These are phyloP conservation scores for Omphalotus guepiniiformis DNA, from an alignment of 768 basidiomycete species.

Conservation along the genomic window DNA sequence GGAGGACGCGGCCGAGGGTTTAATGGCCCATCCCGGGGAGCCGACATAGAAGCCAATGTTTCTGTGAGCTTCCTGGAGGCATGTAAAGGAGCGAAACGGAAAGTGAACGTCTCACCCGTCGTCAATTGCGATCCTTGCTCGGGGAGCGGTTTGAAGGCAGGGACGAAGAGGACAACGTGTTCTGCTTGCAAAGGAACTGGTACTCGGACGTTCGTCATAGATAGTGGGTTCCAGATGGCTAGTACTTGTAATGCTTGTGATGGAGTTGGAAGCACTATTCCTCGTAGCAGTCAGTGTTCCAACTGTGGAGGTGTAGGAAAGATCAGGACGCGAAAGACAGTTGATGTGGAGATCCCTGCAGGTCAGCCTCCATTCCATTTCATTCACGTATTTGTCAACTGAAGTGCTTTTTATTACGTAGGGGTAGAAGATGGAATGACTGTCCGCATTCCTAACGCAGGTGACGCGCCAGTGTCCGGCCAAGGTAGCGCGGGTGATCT, in stretches of 20 bases:
- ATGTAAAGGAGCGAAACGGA: conserved; percentile 82
- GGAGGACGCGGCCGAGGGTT: conserved; percentile 44
- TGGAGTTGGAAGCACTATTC: conserved; percentile 78
- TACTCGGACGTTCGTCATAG: conserved; percentile 82
- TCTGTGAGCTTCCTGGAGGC: conserved; percentile 88
- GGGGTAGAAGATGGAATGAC: conserved; percentile 96
- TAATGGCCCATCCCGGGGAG: conserved; percentile 63
- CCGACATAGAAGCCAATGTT: conserved; percentile 76
- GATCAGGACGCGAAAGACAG: conserved; percentile 71
- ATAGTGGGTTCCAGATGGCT: conserved; percentile 95
- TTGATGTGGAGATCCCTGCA: conserved; percentile 81
- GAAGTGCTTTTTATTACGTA: conserved; percentile 24
- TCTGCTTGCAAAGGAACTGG: conserved; percentile 81
- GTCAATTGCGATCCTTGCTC: conserved; percentile 81
- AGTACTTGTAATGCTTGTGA: conserved; percentile 82
- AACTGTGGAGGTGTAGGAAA: conserved; percentile 86
- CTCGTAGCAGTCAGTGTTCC: conserved; percentile 72
- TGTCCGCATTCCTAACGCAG: conserved; percentile 72
- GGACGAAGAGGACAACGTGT: conserved; percentile 80
- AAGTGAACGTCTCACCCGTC: conserved; percentile 74
- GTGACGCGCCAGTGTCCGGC: conserved; percentile 80
- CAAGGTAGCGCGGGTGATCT: conserved; percentile 82
- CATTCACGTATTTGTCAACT: conserved; percentile 5
- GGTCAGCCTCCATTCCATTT: conserved; percentile 48
- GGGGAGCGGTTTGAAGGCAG: conserved; percentile 82